A percentile compares a stretch with the other conserved stretches of the same genome.
These are phyloP conservation scores for Gracilaria vermiculophylla DNA, from an alignment of 23 red algal genomes.

Conservation along the genomic window DNA sequence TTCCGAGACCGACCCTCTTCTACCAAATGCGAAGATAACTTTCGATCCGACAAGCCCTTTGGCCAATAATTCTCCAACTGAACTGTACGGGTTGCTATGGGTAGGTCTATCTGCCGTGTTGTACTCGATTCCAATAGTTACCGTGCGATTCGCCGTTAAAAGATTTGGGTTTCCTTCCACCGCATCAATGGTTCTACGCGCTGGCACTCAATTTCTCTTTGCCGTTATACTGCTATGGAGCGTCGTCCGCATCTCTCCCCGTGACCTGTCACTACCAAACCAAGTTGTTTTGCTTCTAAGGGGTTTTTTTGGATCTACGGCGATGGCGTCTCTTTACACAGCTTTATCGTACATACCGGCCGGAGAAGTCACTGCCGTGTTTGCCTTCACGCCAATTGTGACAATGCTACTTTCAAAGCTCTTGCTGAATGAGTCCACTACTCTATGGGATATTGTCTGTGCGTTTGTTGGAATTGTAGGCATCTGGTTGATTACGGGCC, in stretches of 20 bases:
- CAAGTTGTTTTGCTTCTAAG: constrained; percentile 19
- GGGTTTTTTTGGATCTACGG: background rate
- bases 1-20: too few species aligned
- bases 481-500: background rate
- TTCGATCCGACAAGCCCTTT: too few species aligned
- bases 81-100: background rate
- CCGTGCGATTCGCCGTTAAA: background rate
- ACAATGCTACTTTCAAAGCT: constrained; percentile 40
- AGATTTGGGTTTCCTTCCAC: background rate
- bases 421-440: background rate
- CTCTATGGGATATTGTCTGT: background rate
- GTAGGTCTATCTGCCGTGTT: background rate
- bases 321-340: background rate
- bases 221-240: background rate
- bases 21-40: too few species aligned
- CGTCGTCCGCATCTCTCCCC: background rate
- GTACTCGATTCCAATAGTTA: background rate
- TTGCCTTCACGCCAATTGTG: constrained; percentile 19
- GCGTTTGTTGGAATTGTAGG: background rate
- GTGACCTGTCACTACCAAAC: background rate
- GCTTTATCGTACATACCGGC: constrained; percentile 22
- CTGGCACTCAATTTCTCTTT: background rate
- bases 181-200: background rate
- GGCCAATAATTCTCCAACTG: background rate
- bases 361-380: constrained; percentile 30